These are phyloP conservation scores for Albifimbria verrucaria DNA, from an alignment of 2,329 filamentous ascomycete genomes.

Conservation along the genomic window DNA sequence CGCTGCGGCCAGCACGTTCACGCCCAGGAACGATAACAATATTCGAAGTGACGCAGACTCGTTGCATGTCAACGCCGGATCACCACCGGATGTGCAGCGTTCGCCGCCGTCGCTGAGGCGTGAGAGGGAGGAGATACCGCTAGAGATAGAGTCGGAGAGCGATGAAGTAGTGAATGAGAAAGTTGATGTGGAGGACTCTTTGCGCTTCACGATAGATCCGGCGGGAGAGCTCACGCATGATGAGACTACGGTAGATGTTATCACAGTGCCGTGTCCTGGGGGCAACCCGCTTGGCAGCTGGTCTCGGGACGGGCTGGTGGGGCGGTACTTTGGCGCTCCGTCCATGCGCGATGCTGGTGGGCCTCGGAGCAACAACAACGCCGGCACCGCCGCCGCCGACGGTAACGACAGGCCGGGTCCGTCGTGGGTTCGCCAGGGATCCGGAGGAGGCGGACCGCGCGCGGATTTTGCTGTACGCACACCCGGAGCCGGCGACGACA, in stretches of 20 bases:
- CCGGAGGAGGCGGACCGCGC: conserved; percentile 44
- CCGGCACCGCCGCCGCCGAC: too few relatives aligned
- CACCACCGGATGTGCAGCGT: background rate
- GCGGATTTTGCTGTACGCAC: conserved; percentile 49
- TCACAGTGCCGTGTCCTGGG: conserved; percentile 52
- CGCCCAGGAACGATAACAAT: too few relatives aligned
- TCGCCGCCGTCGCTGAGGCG: background rate
- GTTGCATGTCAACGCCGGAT: conserved; percentile 16
- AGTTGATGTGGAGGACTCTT: background rate
- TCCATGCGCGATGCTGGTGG: conserved; percentile 36
- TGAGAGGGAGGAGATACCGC: background rate
- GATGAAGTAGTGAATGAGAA: background rate
- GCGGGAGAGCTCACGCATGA: conserved; percentile 39
- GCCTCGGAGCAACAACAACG: too few relatives aligned
- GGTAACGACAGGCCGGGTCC: conserved; percentile 23
- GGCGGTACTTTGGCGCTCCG: conserved; percentile 42
- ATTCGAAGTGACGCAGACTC: conserved; percentile 23
- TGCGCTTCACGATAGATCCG: conserved; percentile 31
- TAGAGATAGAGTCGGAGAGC: conserved; percentile 9
- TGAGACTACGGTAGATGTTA: conserved; percentile 50
- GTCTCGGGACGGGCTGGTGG: conserved; percentile 46
- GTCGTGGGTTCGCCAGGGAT: conserved; percentile 55
- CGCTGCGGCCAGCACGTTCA: background rate
- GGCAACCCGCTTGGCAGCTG: conserved; percentile 51
- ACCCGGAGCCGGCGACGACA: conserved; percentile 41